These are phyloP conservation scores for Leishmania braziliensis DNA, from an alignment of 208 protist species.

Conservation along the genomic window DNA sequence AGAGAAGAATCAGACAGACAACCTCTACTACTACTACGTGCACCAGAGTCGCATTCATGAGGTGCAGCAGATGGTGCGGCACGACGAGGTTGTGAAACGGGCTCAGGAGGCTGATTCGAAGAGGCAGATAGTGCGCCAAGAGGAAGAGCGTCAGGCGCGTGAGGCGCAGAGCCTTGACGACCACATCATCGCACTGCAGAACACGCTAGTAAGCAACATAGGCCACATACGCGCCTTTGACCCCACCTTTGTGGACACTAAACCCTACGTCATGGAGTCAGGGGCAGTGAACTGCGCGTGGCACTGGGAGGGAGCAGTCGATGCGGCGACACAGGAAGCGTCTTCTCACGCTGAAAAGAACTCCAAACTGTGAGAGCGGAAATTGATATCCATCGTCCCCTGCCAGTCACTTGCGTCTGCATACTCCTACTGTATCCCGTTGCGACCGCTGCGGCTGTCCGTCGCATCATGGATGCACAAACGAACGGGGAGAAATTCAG, in stretches of 20 bases:
- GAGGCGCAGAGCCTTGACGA: slow-evolving; percentile 46
- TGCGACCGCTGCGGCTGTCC: not conserved
- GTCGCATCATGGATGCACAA: not conserved
- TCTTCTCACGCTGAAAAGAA: not conserved
- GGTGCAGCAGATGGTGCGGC: slow-evolving; percentile 85
- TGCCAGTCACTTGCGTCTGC: not conserved
- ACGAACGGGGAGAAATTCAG: not conserved
- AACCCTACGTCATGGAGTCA: slow-evolving; percentile 68
- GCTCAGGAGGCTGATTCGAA: slow-evolving; percentile 47
- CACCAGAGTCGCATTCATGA: slow-evolving; percentile 76
- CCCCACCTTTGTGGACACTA: slow-evolving; percentile 47
- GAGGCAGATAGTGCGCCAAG: slow-evolving; percentile 10
- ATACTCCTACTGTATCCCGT: not conserved
- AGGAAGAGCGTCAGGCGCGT: slow-evolving; percentile 21
- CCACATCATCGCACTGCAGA: slow-evolving; percentile 67
- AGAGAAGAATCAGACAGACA: slow-evolving; percentile 91
- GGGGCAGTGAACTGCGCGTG: slow-evolving; percentile 81
- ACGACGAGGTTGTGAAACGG: slow-evolving; percentile 61
- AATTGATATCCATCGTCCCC: not conserved
- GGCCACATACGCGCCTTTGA: slow-evolving; percentile 72
- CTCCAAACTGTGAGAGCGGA: not conserved
- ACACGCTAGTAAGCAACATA: slow-evolving; percentile 64
- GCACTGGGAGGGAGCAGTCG: slow-evolving; percentile 42
- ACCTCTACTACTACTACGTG: slow-evolving; percentile 90
- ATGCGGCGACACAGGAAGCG: not conserved